These are phyloP conservation scores for Cytospora piceae DNA, from an alignment of 2,329 filamentous ascomycete species.

Conservation along the genomic window DNA sequence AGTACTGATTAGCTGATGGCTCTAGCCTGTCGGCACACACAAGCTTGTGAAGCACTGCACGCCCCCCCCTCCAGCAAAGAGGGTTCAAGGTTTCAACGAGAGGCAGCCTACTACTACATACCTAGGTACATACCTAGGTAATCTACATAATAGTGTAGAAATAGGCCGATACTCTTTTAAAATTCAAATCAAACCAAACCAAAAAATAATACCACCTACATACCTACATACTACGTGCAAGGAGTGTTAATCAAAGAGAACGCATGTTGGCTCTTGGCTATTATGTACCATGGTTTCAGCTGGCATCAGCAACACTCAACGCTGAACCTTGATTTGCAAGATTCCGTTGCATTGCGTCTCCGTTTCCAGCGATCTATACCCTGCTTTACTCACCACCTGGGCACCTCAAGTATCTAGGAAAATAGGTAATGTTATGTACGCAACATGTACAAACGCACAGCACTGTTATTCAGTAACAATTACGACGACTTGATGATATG, in stretches of 20 bases:
- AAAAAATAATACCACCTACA: neutral
- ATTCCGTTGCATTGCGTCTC: neutral
- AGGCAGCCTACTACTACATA: neutral
- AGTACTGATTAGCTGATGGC: neutral
- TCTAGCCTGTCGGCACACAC: neutral
- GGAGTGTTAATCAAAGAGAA: neutral
- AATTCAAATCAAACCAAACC: no score
- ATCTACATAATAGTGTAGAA: neutral
- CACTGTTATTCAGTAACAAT: neutral
- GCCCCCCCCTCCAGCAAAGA: neutral
- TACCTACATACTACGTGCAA: neutral
- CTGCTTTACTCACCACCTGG: no score
- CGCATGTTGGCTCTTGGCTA: slow-evolving; percentile 9
- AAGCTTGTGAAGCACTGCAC: neutral
- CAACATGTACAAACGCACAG: neutral
- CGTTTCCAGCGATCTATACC: neutral
- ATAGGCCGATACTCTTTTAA: no score
- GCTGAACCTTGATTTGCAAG: slow-evolving; percentile 8
- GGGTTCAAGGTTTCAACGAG: neutral
- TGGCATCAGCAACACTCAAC: slow-evolving; percentile 10
- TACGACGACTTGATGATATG: neutral
- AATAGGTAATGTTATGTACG: neutral
- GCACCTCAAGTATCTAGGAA: neutral
- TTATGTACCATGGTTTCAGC: slow-evolving; percentile 15
- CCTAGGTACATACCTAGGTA: neutral